A percentile compares a stretch with the other conserved stretches of the same genome.
Conservation (phyloP, 2,329 filamentous ascomycete genomes). For the Salinomyces thailandicus region DNA sequence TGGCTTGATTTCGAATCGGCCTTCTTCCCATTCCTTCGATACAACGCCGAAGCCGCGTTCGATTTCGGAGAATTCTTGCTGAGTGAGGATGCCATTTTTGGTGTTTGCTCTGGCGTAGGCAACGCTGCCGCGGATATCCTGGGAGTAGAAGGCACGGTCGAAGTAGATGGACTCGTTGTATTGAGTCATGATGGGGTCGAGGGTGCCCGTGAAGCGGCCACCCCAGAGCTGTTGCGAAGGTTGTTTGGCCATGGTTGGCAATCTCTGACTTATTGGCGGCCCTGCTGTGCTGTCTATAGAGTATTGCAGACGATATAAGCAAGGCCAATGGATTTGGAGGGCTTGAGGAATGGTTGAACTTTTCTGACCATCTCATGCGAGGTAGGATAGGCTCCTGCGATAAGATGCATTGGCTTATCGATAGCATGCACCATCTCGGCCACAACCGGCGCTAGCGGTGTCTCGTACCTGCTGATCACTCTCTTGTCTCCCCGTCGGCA, state of each 20-base stretch:
- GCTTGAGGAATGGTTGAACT: no score
- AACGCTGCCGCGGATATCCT: slow-evolving; percentile 71
- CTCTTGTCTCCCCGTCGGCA: no score
- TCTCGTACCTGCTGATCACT: no score
- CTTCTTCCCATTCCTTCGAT: slow-evolving; percentile 38
- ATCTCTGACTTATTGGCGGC: no score
- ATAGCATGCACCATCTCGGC: no score
- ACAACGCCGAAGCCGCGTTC: slow-evolving; percentile 57
- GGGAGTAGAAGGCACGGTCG: slow-evolving; percentile 65
- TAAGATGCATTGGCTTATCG: no score
- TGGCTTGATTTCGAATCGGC: slow-evolving; percentile 36
- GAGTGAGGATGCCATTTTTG: slow-evolving; percentile 61
- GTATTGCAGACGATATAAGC: no score
- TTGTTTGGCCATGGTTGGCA: slow-evolving; percentile 1
- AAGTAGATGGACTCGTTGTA: slow-evolving; percentile 77
- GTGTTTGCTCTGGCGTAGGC: slow-evolving; percentile 73
- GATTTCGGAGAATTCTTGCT: slow-evolving; percentile 63
- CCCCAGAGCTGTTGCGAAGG: slow-evolving; percentile 46
- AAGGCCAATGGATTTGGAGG: no score
- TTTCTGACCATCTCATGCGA: no score
- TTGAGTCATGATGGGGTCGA: slow-evolving; percentile 75
- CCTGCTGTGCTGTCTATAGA: no score
- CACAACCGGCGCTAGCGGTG: no score
- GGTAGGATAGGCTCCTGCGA: no score
- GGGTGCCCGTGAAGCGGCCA: slow-evolving; percentile 55